Conservation (phyloP, 305 asterid species). For the Striga hermonthica region DNA sequence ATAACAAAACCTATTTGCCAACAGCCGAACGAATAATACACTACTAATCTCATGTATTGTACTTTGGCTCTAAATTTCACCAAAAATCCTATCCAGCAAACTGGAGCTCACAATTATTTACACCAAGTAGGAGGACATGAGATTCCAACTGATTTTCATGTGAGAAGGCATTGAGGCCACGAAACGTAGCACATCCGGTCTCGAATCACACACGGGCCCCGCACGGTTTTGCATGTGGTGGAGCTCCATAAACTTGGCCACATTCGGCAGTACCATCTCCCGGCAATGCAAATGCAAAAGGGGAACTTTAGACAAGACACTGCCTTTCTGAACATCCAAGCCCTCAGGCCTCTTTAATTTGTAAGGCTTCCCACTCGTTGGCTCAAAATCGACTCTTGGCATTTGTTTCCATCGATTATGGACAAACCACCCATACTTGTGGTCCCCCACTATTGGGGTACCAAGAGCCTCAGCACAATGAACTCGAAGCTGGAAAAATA, state of each 20-base stretch:
- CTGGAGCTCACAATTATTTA: slow-evolving; percentile 25
- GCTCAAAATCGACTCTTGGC: slow-evolving; percentile 84
- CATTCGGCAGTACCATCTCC: slow-evolving; percentile 81
- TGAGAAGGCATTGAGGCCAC: slow-evolving; percentile 89
- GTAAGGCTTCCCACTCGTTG: slow-evolving; percentile 65
- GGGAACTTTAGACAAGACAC: slow-evolving; percentile 85
- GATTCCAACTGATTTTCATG: slow-evolving; percentile 96
- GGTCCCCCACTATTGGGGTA: slow-evolving; percentile 91
- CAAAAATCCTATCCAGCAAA: too few species aligned
- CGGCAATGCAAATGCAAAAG: slow-evolving; percentile 83
- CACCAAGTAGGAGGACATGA: slow-evolving; percentile 75
- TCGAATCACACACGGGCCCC: slow-evolving; percentile 35
- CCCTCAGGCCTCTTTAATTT: slow-evolving; percentile 74
- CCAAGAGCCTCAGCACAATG: slow-evolving; percentile 96
- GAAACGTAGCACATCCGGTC: slow-evolving; percentile 61
- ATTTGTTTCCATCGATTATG: slow-evolving; percentile 84
- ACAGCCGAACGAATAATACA: too few species aligned
- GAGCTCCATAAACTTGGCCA: slow-evolving; percentile 58
- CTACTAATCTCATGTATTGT: too few species aligned
- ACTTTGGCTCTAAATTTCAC: too few species aligned
- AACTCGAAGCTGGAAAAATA: slow-evolving; percentile 63
- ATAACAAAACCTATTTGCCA: too few species aligned
- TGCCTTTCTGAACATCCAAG: slow-evolving; percentile 87
- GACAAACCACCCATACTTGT: slow-evolving; percentile 81
- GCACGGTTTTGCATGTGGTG: slow-evolving; percentile 32